Base-by-base conservation (phyloP, 192 early-diverging fungal genomes). In the Umbelopsis vinacea region DNA sequence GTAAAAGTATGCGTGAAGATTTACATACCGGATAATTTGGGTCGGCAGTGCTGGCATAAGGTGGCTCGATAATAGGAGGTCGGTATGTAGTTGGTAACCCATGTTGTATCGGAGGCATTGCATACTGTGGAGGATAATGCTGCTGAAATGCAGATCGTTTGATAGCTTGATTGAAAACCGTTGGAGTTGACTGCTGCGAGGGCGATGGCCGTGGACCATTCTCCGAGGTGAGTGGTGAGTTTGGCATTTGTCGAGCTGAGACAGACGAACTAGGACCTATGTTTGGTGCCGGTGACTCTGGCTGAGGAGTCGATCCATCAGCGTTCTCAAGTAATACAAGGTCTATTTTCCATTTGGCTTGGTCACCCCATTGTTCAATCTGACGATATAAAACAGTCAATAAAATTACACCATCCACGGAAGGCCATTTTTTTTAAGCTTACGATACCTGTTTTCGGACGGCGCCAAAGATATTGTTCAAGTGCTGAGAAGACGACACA, bases 351-450 rank as follows among this genome's bases (percentile, higher is more conserved):
- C 74, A 75, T 50, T 75, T 75, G 48, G 74, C 74, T 70, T 75
- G 68, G 50, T 75, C 74, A 22, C 74, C 74, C 74, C 74, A 75
- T 70, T 75, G 55, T 55, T 75, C 74, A 75, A 75, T 75, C 74
- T 75, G 14, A 35, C 33, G 33, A 63, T 37, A 63, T 63, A 37
- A 63, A 10, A 6, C n/a, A 35, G 26, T 63, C 15, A 10, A 63
- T 63, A 19, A 10, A 26, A 29, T 29, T 63, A 63, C 33, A n/a
- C 33, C 17, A 19, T 35, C 33, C 26, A 63, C 19, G 4, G n/a
- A 37, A 2, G 26, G 6, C 22, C 21, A 24, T 14, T 57, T 15
- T 50, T n/a, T 50, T 21, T n/a, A 50, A n/a, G 15, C 48, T 21
- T n/a, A n/a, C 2, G 6, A 50, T 35, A 63, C 57, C 57, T 63